Evolutionary conservation across 1,284 basidiomycete species (phyloP).

Genomic region (Rhodotorula sp.): DNA sequence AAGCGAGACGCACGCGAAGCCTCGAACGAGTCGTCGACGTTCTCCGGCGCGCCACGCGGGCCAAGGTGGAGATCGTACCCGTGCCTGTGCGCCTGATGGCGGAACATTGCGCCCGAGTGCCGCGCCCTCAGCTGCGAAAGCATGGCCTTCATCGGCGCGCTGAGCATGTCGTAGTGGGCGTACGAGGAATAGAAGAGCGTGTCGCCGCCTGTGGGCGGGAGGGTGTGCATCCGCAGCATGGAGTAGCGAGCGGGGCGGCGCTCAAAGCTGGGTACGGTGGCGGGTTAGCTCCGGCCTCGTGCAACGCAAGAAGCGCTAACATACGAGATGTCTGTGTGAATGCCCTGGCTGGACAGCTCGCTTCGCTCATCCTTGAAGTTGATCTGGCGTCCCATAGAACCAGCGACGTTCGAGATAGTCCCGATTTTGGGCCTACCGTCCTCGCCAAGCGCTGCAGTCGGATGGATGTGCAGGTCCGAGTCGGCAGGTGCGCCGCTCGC

Average conservation of each 20-base stretch:
- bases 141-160: conserved; percentile 61
- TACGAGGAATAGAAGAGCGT: conserved; percentile 48
- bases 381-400: conserved; percentile 36
- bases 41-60: conserved; percentile 61
- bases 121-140: conserved; percentile 64
- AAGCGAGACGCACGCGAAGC: conserved; percentile 15
- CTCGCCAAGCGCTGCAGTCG: conserved; percentile 58
- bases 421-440: conserved; percentile 45
- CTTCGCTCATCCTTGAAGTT: conserved; percentile 40
- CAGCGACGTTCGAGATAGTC: conserved; percentile 41
- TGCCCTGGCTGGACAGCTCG: conserved; percentile 27
- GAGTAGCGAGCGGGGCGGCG: conserved; percentile 65
- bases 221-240: conserved; percentile 53
- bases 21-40: conserved; percentile 60
- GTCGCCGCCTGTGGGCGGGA: conserved; percentile 59
- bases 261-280: conserved; percentile 66
- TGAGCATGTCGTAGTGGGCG: conserved; percentile 54
- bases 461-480: conserved; percentile 65
- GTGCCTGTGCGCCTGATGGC: conserved; percentile 48
- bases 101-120: conserved; percentile 62
- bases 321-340: conserved; percentile 18
- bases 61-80: conserved; percentile 47
- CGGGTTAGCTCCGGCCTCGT: too few species aligned
- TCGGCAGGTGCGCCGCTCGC: conserved; percentile 62
- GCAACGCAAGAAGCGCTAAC: not conserved